These are phyloP conservation scores for Austroboletus olivaceoglutinosus DNA, from an alignment of 1,284 basidiomycete species.

Conservation along the genomic window DNA sequence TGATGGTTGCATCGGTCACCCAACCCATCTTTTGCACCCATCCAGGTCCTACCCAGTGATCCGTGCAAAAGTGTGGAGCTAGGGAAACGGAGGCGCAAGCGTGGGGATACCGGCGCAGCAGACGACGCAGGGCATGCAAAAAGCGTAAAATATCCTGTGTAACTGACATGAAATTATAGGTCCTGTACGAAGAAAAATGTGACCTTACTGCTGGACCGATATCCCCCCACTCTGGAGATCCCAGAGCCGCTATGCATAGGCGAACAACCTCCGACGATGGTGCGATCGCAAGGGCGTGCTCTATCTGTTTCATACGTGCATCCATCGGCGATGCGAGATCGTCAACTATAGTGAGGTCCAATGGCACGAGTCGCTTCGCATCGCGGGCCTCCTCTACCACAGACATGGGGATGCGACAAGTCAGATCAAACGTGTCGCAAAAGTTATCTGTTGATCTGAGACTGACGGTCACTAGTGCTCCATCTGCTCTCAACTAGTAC, in stretches of 20 bases:
- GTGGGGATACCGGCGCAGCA: conserved; percentile 57
- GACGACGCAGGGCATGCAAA: conserved; percentile 59
- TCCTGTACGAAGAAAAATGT: conserved; percentile 1
- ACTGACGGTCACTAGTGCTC: conserved; percentile 13
- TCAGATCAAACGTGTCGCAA: conserved; percentile 74
- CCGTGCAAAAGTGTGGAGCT: conserved; percentile 56
- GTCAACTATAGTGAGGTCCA: conserved; percentile 24
- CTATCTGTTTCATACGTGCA: conserved; percentile 14
- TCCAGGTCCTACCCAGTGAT: conserved; percentile 56
- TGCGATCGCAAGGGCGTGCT: conserved; percentile 20
- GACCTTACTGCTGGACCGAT: conserved; percentile 47
- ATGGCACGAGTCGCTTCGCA: conserved; percentile 37
- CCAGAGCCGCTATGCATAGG: conserved; percentile 70
- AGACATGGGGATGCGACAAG: conserved; percentile 51
- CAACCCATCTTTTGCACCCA: conserved; percentile 80
- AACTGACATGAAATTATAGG: conserved; percentile 4
- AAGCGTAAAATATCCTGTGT: conserved; percentile 68
- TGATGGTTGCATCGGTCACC: conserved; percentile 73
- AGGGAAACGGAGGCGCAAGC: conserved; percentile 70
- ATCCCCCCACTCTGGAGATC: conserved; percentile 72
- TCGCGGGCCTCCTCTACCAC: conserved; percentile 45
- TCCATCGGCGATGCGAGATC: conserved; percentile 8
- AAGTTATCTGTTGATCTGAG: conserved; percentile 57
- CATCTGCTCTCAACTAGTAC: conserved; percentile 27
- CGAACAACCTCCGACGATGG: conserved; percentile 44